Base-by-base conservation (phyloP, 805 yeast species). In the Candida arabinofermentans region DNA sequence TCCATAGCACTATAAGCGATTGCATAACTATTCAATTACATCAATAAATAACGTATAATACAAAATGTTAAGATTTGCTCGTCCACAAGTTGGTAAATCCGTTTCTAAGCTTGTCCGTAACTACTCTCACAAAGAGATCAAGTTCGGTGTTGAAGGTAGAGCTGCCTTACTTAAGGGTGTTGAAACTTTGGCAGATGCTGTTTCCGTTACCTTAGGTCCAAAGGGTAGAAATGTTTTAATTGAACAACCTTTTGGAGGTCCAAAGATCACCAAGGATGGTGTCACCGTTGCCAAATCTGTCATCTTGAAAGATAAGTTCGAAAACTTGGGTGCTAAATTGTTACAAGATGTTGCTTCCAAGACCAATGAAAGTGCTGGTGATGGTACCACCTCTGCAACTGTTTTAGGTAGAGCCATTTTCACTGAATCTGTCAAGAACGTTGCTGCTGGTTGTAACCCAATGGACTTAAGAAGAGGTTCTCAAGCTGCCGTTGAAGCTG, bases 201-300 rank as follows among this genome's bases (percentile, higher is more conserved):
- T 91, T 37, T 82, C 96, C 27, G 95, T 95, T 40, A 93, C 99
- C 29, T 74, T 91, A 48, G 99, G 99, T 40, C 99, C 99, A 58
- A 90, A 90, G 67, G 99, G 99, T 61, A 83, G 99, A 69, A 91
- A 89, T 59, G 99, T 89, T 29, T 76, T 91, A 55, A 90, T 93
- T 62, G 98, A 91, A 72, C 99, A 93, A 72, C 84, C 87, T 49
- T 93, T 87, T 54, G 97, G 96, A 53, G 79, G 96, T 40, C 99
- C 99, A 57, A 91, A 91, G 74, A 91, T 91, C 75, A 91, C 99
- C 69, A 91, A 91, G 73, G 99, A 91, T 66, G 99, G 99, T 78
- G 97, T 89, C 39, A 88, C 98, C 36, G 97, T 91, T 46, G 99
- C 99, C 48, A 79, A 76, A 60, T 81, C 95, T 41, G 80, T 91